Percentiles rank a stretch among this genome's conserved stretches.
These are phyloP conservation scores for Apiospora rasikravindrae DNA, from an alignment of 2,329 filamentous ascomycete species.

Conservation along the genomic window DNA sequence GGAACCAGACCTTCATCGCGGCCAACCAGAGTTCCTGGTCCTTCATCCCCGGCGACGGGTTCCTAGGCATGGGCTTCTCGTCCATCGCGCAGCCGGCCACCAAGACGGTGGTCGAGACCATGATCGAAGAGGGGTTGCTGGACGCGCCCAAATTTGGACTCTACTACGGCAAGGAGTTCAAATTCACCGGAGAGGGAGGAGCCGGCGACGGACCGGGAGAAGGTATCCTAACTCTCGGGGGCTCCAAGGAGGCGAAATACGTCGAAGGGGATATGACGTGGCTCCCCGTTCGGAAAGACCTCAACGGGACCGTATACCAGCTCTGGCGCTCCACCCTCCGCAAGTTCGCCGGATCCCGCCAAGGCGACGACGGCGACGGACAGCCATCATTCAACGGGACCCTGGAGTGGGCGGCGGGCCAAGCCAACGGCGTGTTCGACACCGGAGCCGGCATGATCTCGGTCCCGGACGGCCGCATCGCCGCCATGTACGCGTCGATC, in stretches of 20 bases:
- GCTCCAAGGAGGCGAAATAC: constrained; percentile 38
- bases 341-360: constrained; percentile 25
- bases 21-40: constrained; percentile 39
- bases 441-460: constrained; percentile 38
- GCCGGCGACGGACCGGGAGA: constrained; percentile 27
- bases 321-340: constrained; percentile 39
- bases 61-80: constrained; percentile 42
- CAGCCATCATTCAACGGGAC: constrained; percentile 20
- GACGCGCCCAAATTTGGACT: constrained; percentile 40
- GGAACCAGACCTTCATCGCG: constrained; percentile 38
- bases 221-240: constrained; percentile 40
- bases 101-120: constrained; percentile 39
- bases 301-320: constrained; percentile 30
- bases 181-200: constrained; percentile 21
- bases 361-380: background rate
- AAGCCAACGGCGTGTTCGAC: constrained; percentile 39
- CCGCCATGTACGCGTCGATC: constrained; percentile 39
- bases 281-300: constrained; percentile 27
- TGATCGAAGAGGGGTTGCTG: constrained; percentile 37
- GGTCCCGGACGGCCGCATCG: constrained; percentile 33
- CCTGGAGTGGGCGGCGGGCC: constrained; percentile 17
- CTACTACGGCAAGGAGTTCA: constrained; percentile 36
- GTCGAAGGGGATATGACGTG: constrained; percentile 32
- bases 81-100: constrained; percentile 38
- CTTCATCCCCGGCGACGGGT: constrained; percentile 39